Evolutionary conservation across 2,329 filamentous ascomycete species (phyloP).

Genomic region (Monosporascus sp.): DNA sequence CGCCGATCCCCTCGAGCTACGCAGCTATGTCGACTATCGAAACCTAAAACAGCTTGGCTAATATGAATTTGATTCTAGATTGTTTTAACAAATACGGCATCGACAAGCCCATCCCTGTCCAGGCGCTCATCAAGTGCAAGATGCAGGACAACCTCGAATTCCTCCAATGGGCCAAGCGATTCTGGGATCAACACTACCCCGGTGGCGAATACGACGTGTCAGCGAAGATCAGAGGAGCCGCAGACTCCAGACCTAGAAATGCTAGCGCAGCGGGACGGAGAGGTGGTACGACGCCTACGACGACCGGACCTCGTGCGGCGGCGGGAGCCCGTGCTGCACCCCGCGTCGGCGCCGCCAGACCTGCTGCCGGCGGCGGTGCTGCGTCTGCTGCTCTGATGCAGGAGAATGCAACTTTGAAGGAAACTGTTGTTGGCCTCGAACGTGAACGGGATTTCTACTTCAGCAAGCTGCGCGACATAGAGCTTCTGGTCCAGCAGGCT

Average conservation of each 20-base stretch:
- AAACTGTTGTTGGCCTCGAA: slow-evolving; percentile 91
- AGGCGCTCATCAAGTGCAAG: slow-evolving; percentile 91
- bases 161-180: slow-evolving; percentile 91
- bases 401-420: slow-evolving; percentile 86
- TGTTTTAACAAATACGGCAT: slow-evolving; percentile 77
- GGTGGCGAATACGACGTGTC: slow-evolving; percentile 96
- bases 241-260: slow-evolving; percentile 47
- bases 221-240: slow-evolving; percentile 72
- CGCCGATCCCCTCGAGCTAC: not conserved
- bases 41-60: not conserved
- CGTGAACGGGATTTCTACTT: slow-evolving; percentile 99
- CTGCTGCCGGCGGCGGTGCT: slow-evolving; percentile 40
- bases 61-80: slow-evolving; percentile 1
- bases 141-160: slow-evolving; percentile 99
- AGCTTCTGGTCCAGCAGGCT: slow-evolving; percentile 87
- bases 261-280: slow-evolving; percentile 46
- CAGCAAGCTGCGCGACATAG: slow-evolving; percentile 95
- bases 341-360: slow-evolving; percentile 34
- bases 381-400: slow-evolving; percentile 69
- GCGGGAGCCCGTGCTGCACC: no score
- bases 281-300: slow-evolving; percentile 59
- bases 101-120: slow-evolving; percentile 85
- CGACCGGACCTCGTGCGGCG: slow-evolving; percentile 30
- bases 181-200: slow-evolving; percentile 98
- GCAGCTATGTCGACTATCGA: not conserved